Conservation (phyloP, 371 early-diverging fungal genomes). For the Blastocladiella emersonii region DNA sequence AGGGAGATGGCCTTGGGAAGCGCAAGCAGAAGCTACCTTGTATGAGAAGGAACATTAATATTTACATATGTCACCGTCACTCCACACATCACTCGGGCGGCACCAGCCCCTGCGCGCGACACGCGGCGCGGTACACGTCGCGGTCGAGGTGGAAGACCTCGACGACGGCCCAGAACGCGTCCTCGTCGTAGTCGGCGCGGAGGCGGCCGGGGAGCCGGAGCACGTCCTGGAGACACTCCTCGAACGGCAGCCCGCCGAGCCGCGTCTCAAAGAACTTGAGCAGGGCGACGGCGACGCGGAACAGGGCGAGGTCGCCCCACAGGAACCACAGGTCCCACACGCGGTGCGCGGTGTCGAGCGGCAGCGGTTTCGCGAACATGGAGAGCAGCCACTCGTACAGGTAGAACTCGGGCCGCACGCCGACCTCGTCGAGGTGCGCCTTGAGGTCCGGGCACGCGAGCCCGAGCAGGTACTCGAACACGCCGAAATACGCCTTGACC, state of each 20-base stretch:
- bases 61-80: too few relatives aligned
- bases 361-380: slow-evolving; percentile 29
- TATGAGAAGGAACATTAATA: too few relatives aligned
- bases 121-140: neutral
- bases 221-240: slow-evolving; percentile 3
- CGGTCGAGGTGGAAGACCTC: neutral
- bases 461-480: neutral
- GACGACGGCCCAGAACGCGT: neutral
- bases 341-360: slow-evolving; percentile 27
- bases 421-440: neutral
- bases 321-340: slow-evolving; percentile 34
- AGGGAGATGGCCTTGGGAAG: too few relatives aligned
- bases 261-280: slow-evolving; percentile 31
- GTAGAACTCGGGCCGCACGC: slow-evolving; percentile 1
- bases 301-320: slow-evolving; percentile 30
- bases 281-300: slow-evolving; percentile 29
- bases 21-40: too few relatives aligned
- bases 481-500: neutral
- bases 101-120: neutral
- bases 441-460: neutral
- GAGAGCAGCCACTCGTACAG: slow-evolving; percentile 21
- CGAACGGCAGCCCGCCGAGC: slow-evolving; percentile 8
- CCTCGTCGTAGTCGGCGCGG: neutral
- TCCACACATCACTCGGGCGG: neutral
- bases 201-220: neutral